Base-by-base conservation (phyloP, 345 rosid genomes). In the Eutrema yunnanense region DNA sequence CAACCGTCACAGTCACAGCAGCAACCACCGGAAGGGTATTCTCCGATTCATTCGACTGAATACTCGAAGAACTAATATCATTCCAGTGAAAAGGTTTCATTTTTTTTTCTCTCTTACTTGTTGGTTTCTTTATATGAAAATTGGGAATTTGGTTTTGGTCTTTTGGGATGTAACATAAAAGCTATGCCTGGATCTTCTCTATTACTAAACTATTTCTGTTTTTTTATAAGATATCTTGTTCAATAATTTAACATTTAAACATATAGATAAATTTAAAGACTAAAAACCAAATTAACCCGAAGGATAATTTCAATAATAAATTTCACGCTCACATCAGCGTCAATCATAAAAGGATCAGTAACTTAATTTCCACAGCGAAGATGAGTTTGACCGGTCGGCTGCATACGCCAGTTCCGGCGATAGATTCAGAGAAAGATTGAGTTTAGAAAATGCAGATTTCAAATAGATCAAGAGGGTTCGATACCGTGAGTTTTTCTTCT, bases 401-500 rank as follows among this genome's bases (percentile, higher is more conserved):
- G 96, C 96, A 74, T 80, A 88, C 37, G 74, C 68, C 55, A 90
- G 26, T 49, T 71, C 76, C 26, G 82, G 48, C 4, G 86, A 84
- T n/a, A 67, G 37, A n/a, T 22, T 64, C 48, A 54, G 72, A 6
- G 78, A 48, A 33, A 80, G 55, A 76, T 42, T 40, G 51, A 82
- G 92, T 53, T 46, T 69, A 4, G 51, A 73, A 62, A 84, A 65
- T 66, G 80, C 80, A 48, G 73, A 79, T 74, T 74, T 79, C 67
- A 90, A 52, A 73, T 62, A 34, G 27, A 33, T 59, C 13, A 93
- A 78, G 77, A 93, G 75, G 59, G 62, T 70, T 42, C 46, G 75
- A 51, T 90, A 84, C 65, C 90, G 69, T 1, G 89, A 74, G 74
- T 90, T 88, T 72, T 92, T 90, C 73, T 70, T 83, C 82, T 79